Conservation (phyloP, 495 filamentous ascomycete species). For the Chaetomium tenue region DNA sequence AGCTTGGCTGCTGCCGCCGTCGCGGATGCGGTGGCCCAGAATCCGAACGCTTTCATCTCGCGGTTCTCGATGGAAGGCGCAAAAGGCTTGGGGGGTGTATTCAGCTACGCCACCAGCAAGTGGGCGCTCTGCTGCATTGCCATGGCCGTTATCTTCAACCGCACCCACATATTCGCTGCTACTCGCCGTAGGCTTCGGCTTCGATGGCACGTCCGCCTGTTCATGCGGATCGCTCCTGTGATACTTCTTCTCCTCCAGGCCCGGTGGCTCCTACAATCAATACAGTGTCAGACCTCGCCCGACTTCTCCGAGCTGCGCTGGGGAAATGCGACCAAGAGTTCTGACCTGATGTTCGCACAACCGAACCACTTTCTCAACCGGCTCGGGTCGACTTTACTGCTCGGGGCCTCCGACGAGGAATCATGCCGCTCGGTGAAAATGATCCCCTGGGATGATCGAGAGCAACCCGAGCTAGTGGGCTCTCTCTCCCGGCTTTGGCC, state of each 20-base stretch:
- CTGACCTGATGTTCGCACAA: slow-evolving; percentile 70
- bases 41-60: slow-evolving; percentile 44
- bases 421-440: slow-evolving; percentile 74
- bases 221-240: slow-evolving; percentile 74
- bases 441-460: slow-evolving; percentile 49
- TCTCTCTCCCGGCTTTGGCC: slow-evolving; percentile 87
- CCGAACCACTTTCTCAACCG: slow-evolving; percentile 66
- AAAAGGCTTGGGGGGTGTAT: slow-evolving; percentile 73
- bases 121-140: slow-evolving; percentile 88
- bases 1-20: slow-evolving; percentile 25
- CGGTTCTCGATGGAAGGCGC: slow-evolving; percentile 53
- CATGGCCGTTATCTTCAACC: slow-evolving; percentile 83
- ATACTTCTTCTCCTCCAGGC: slow-evolving; percentile 69
- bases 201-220: slow-evolving; percentile 66
- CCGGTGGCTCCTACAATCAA: slow-evolving; percentile 68
- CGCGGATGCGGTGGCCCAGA: slow-evolving; percentile 36
- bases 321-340: slow-evolving; percentile 62
- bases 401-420: slow-evolving; percentile 63
- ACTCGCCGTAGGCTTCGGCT: slow-evolving; percentile 72
- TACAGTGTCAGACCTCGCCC: slow-evolving; percentile 89
- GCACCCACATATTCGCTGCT: slow-evolving; percentile 89
- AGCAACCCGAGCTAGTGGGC: slow-evolving; percentile 55
- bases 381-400: slow-evolving; percentile 63
- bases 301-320: slow-evolving; percentile 71
- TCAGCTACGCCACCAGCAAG: slow-evolving; percentile 86